Evolutionary conservation across 2,329 filamentous ascomycete species (phyloP).

Genomic region (Cladosporium cucumerinum): DNA sequence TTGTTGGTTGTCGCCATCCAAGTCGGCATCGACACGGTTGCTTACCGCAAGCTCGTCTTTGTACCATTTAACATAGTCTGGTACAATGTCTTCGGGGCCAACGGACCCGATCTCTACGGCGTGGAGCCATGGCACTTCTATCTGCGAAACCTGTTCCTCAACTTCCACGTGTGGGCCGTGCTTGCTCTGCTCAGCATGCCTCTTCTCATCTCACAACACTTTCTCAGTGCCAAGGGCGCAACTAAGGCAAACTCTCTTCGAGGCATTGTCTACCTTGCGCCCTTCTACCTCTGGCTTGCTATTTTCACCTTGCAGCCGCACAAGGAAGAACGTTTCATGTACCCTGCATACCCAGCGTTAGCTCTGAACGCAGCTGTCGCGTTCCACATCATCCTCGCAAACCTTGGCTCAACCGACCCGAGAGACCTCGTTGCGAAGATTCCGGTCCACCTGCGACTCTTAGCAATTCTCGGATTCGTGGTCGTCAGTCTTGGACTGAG

Average conservation of each 20-base stretch:
- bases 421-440: conserved; percentile 65
- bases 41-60: conserved; percentile 74
- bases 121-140: conserved; percentile 98
- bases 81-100: conserved; percentile 89
- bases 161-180: conserved; percentile 93
- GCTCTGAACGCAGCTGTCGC: conserved; percentile 83
- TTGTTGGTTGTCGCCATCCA: conserved; percentile 68
- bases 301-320: conserved; percentile 93
- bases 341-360: conserved; percentile 87
- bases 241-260: conserved; percentile 69
- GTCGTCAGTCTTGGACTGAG: conserved; percentile 54
- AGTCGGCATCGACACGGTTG: conserved; percentile 76
- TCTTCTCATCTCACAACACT: conserved; percentile 64
- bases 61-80: conserved; percentile 90
- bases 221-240: conserved; percentile 58
- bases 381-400: conserved; percentile 73
- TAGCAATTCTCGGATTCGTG: conserved; percentile 57
- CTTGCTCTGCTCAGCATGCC: conserved; percentile 73
- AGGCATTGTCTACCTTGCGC: conserved; percentile 71
- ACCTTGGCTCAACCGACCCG: conserved; percentile 68
- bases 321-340: conserved; percentile 99
- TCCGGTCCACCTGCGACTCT: conserved; percentile 70
- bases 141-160: conserved; percentile 81
- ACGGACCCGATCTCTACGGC: conserved; percentile 79
- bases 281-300: conserved; percentile 90